phyloP scores from a whole-genome alignment of 768 basidiomycete genomes.

The Mycena vulgaris region DNA sequence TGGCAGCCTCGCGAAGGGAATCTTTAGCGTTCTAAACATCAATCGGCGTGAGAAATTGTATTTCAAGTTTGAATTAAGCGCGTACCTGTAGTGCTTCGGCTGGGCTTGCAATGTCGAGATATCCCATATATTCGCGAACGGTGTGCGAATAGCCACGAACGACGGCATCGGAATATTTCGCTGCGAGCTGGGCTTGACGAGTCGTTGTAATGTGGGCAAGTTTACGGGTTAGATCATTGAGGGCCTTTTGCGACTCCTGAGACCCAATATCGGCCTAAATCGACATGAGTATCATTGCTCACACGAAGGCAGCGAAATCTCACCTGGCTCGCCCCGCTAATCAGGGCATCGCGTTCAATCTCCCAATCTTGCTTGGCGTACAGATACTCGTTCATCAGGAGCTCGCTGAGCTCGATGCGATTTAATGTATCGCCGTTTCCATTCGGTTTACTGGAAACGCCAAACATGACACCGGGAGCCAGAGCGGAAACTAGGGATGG shows the following conservation, averaged over 20 bases:
- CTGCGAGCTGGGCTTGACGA: conserved; percentile 43
- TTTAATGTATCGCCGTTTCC: conserved; percentile 36
- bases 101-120: conserved; percentile 43
- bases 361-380: conserved; percentile 48
- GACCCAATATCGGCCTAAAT: conserved; percentile 14
- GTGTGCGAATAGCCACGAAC: conserved; percentile 48
- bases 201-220: conserved; percentile 46
- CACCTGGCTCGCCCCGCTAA: conserved; percentile 36
- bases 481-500: conserved; percentile 18
- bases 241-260: conserved; percentile 19
- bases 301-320: background rate
- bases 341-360: conserved; percentile 45
- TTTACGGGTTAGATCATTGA: conserved; percentile 43
- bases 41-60: background rate
- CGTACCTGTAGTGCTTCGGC: conserved; percentile 41
- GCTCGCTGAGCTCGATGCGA: conserved; percentile 46
- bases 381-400: conserved; percentile 47
- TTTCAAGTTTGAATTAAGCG: background rate
- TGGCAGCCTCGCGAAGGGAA: conserved; percentile 44
- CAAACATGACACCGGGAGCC: conserved; percentile 21
- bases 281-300: background rate
- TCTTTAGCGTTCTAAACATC: conserved; percentile 44
- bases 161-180: conserved; percentile 48
- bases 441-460: conserved; percentile 13
- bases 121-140: conserved; percentile 47